A percentile compares a stretch with the other conserved stretches of the same genome.
Evolutionary conservation across 495 filamentous ascomycete genomes (phyloP).

Genomic region (Neurospora tetrasperma): DNA sequence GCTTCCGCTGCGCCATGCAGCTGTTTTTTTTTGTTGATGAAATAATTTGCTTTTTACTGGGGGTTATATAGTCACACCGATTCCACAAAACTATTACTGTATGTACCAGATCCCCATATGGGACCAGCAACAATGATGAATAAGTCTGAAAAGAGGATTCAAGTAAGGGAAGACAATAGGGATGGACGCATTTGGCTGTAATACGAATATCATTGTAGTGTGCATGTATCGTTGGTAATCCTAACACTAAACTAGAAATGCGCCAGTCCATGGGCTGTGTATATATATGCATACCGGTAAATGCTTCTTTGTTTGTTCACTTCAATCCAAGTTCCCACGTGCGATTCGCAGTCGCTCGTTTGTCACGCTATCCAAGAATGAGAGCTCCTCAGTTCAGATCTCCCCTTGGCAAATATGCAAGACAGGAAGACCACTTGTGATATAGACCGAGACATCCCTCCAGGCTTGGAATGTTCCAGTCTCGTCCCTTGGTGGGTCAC

Average conservation of each 20-base stretch:
- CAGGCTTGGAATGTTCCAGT: too few relatives aligned
- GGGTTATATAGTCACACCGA: neutral
- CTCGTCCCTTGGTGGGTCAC: too few relatives aligned
- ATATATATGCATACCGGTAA: neutral
- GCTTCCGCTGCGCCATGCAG: slow-evolving; percentile 9
- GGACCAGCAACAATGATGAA: neutral
- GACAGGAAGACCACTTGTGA: too few relatives aligned
- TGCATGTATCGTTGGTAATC: neutral
- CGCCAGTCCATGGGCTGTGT: neutral
- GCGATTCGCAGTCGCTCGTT: too few relatives aligned
- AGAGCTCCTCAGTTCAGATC: too few relatives aligned
- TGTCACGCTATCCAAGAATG: too few relatives aligned
- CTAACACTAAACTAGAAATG: neutral
- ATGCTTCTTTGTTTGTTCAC: neutral
- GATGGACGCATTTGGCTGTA: neutral
- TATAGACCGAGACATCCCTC: too few relatives aligned
- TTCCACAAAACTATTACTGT: neutral
- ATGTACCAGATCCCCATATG: neutral
- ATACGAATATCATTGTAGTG: neutral
- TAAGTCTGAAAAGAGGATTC: neutral
- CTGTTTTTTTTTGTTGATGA: neutral
- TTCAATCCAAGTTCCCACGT: too few relatives aligned
- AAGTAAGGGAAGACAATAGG: neutral
- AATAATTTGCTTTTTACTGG: rapidly evolving
- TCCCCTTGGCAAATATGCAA: too few relatives aligned